These are phyloP conservation scores for Rhamnella rubrinervis DNA, from an alignment of 331 rosid species.

Conservation along the genomic window DNA sequence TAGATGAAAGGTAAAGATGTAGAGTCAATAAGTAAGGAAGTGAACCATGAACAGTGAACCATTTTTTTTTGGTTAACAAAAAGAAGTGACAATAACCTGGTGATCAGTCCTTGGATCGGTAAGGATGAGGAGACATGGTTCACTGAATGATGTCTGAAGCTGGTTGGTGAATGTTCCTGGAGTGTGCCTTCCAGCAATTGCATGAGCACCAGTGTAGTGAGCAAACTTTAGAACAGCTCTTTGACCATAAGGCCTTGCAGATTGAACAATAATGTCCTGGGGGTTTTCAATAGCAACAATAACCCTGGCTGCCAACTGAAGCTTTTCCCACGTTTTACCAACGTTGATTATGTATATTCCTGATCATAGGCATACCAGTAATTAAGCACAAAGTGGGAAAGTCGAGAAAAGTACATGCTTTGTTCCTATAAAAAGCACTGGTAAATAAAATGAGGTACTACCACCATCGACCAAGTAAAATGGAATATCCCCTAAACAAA, in stretches of 20 bases:
- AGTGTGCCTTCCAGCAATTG: constrained; percentile 76
- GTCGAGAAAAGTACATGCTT: too few relatives aligned
- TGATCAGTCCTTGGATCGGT: constrained; percentile 79
- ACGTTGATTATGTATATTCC: constrained; percentile 71
- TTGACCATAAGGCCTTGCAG: constrained; percentile 76
- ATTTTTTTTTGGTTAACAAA: neutral
- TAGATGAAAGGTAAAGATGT: neutral
- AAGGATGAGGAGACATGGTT: constrained; percentile 68
- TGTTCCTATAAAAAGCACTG: too few relatives aligned
- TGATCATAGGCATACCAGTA: constrained; percentile 7
- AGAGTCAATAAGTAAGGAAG: neutral
- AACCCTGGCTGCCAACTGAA: constrained; percentile 67
- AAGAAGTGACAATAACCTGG: constrained; percentile 34
- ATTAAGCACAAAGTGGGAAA: too few relatives aligned
- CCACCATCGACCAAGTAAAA: too few relatives aligned
- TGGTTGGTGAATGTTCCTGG: constrained; percentile 71
- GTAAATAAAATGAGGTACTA: too few relatives aligned
- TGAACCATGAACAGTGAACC: neutral
- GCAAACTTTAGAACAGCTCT: constrained; percentile 75
- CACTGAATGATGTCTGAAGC: constrained; percentile 52
- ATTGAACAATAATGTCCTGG: constrained; percentile 69
- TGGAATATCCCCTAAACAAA: too few relatives aligned
- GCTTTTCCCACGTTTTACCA: constrained; percentile 87
- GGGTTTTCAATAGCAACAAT: constrained; percentile 75
- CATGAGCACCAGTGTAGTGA: constrained; percentile 64